These are phyloP conservation scores for Zygosaccharomyces rouxii DNA, from an alignment of 805 yeast genomes.

Conservation along the genomic window DNA sequence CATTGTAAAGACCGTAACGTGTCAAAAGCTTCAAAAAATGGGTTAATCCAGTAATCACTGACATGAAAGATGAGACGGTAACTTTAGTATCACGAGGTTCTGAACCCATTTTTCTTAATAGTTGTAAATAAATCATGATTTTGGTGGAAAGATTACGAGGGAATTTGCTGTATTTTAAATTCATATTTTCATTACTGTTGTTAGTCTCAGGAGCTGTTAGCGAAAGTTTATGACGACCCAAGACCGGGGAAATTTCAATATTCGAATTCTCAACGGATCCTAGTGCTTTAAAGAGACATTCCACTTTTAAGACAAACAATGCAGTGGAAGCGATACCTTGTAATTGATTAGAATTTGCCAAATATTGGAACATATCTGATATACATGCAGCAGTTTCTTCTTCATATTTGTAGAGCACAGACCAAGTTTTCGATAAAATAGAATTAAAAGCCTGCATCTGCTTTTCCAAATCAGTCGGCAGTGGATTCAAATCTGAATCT, in stretches of 20 bases:
- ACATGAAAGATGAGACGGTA: slow-evolving; percentile 56
- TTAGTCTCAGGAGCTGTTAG: slow-evolving; percentile 6
- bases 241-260: slow-evolving; percentile 8
- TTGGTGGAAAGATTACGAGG: slow-evolving; percentile 88
- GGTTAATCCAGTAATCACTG: slow-evolving; percentile 85
- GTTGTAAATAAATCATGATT: slow-evolving; percentile 81
- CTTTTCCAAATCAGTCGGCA: slow-evolving; percentile 46
- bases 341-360: slow-evolving; percentile 66
- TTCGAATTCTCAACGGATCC: slow-evolving; percentile 44
- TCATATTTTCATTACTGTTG: slow-evolving; percentile 11
- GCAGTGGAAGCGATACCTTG: slow-evolving; percentile 71
- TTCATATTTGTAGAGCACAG: slow-evolving; percentile 80
- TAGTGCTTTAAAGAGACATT: slow-evolving; percentile 70
- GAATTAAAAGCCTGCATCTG: slow-evolving; percentile 66
- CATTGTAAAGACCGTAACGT: slow-evolving; percentile 71
- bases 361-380: slow-evolving; percentile 83
- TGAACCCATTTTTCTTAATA: slow-evolving; percentile 58
- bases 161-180: slow-evolving; percentile 38
- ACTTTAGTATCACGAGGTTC: slow-evolving; percentile 32
- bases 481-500: slow-evolving; percentile 36
- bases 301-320: slow-evolving; percentile 64
- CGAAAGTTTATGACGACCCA: slow-evolving; percentile 4
- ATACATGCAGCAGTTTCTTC: slow-evolving; percentile 86
- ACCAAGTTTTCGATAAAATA: slow-evolving; percentile 67
- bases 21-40: slow-evolving; percentile 85